phyloP scores from a whole-genome alignment of 208 protist genomes.

The Porcisia hertigi region DNA sequence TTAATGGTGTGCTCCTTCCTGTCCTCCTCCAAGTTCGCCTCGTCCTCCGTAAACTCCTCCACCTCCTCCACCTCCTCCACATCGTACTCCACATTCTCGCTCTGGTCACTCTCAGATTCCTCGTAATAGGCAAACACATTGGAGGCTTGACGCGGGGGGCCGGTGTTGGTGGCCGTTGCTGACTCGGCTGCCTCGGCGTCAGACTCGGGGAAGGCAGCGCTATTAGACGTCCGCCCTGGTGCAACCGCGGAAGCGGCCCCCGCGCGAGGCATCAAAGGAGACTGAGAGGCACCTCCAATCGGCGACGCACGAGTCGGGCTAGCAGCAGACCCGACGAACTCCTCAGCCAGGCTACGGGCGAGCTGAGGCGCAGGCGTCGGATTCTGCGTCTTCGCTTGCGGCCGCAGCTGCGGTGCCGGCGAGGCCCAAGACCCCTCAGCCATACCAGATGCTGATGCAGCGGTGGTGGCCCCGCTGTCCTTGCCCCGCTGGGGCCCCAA shows the following conservation, averaged over 20 bases:
- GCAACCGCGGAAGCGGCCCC: background rate
- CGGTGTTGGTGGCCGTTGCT: background rate
- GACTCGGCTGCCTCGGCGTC: background rate
- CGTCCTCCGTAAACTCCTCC: constrained; percentile 21
- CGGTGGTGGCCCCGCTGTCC: background rate
- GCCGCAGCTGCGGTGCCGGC: constrained; percentile 5
- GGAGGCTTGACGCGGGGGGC: constrained; percentile 9
- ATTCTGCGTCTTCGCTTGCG: constrained; percentile 5
- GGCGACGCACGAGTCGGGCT: constrained; percentile 9
- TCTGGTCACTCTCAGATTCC: constrained; percentile 3
- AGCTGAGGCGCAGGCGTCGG: constrained; percentile 26
- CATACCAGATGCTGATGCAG: background rate
- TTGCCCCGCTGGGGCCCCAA: background rate
- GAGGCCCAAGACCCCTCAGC: constrained; percentile 4
- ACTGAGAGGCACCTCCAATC: background rate
- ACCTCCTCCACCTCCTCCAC: constrained; percentile 33
- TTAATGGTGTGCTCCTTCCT: background rate
- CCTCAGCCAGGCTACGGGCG: constrained; percentile 26
- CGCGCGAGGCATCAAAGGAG: background rate
- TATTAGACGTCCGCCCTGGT: background rate
- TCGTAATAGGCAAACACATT: constrained; percentile 19
- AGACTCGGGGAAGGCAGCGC: background rate
- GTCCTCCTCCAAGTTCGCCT: constrained; percentile 19
- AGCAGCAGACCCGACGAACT: constrained; percentile 21
- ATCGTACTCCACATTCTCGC: constrained; percentile 22